A percentile compares a stretch with the other conserved stretches of the same genome.
Evolutionary conservation across 495 filamentous ascomycete genomes (phyloP).

Genomic region (Recurvomyces mirabilis): DNA sequence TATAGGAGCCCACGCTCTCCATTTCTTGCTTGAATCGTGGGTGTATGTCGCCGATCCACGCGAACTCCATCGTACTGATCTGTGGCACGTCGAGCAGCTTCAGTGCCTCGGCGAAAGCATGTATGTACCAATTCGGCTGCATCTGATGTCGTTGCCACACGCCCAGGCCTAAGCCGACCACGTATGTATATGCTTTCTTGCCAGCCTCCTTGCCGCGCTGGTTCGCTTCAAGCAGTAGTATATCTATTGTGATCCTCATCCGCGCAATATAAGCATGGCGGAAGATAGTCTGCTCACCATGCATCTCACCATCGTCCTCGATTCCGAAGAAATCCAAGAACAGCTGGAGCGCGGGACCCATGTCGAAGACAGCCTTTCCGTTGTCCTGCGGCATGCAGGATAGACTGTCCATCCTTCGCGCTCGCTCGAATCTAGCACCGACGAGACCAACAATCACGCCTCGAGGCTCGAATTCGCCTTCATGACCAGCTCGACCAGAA

Average conservation of each 20-base stretch:
- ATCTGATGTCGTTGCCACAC: constrained; percentile 21
- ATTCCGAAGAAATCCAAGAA: constrained; percentile 10
- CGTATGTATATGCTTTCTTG: constrained; percentile 28
- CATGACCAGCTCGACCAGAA: background rate
- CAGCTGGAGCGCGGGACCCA: constrained; percentile 1
- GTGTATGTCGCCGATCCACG: constrained; percentile 9
- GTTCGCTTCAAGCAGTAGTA: constrained; percentile 28
- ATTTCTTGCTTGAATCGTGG: background rate
- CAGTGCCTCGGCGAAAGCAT: constrained; percentile 20
- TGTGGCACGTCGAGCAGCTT: constrained; percentile 1
- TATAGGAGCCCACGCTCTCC: background rate
- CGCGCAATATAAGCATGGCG: constrained; percentile 25
- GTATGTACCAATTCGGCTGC: constrained; percentile 21
- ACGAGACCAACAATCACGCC: constrained; percentile 18
- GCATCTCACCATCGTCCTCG: background rate
- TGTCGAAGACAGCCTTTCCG: background rate
- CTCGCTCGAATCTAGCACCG: constrained; percentile 16
- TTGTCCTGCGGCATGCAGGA: background rate
- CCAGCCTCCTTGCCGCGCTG: constrained; percentile 17
- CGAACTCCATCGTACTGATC: constrained; percentile 14
- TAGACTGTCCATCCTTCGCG: constrained; percentile 10
- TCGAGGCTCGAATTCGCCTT: constrained; percentile 10
- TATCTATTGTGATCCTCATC: constrained; percentile 24
- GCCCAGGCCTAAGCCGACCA: constrained; percentile 33
- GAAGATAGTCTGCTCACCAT: constrained; percentile 8